These are phyloP conservation scores for Cryptococcus hybrid DNA, from an alignment of 1,284 basidiomycete species.

Conservation along the genomic window DNA sequence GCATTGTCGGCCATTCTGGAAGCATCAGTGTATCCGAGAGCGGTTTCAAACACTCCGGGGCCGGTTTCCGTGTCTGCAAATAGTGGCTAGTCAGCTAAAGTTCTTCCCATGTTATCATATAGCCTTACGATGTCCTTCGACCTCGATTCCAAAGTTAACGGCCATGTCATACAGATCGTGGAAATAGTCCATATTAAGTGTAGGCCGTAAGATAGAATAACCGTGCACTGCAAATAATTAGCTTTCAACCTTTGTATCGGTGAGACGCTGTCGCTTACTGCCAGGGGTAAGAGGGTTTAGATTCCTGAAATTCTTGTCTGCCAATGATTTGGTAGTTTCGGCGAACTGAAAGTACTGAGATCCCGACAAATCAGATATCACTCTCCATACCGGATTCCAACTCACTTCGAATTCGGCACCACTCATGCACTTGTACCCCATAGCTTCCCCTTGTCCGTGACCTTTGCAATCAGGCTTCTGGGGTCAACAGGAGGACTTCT, in stretches of 20 bases:
- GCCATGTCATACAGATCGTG: constrained; percentile 80
- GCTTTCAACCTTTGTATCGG: neutral
- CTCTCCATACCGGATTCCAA: neutral
- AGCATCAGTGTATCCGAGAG: constrained; percentile 83
- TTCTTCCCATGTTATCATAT: neutral
- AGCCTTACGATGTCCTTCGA: constrained; percentile 87
- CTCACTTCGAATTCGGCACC: constrained; percentile 89
- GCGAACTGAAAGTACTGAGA: constrained; percentile 90
- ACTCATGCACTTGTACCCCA: constrained; percentile 65
- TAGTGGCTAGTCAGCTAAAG: neutral
- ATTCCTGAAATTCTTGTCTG: constrained; percentile 72
- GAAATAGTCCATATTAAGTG: constrained; percentile 87
- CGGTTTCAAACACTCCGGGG: constrained; percentile 87
- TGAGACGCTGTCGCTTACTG: constrained; percentile 59
- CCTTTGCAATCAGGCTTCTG: constrained; percentile 69
- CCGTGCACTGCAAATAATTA: constrained; percentile 69
- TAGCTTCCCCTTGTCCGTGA: constrained; percentile 52
- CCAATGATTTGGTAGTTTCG: constrained; percentile 73
- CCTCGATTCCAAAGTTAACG: constrained; percentile 67
- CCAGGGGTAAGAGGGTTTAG: constrained; percentile 83
- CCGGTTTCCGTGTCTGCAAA: constrained; percentile 90
- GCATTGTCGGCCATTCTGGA: constrained; percentile 92
- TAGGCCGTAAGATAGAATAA: constrained; percentile 83
- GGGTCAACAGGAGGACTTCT: constrained; percentile 78
- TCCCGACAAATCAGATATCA: neutral